A percentile compares a stretch with the other conserved stretches of the same genome.
Conservation (phyloP, 192 early-diverging fungal genomes). For the Chytriomyces confervae region DNA sequence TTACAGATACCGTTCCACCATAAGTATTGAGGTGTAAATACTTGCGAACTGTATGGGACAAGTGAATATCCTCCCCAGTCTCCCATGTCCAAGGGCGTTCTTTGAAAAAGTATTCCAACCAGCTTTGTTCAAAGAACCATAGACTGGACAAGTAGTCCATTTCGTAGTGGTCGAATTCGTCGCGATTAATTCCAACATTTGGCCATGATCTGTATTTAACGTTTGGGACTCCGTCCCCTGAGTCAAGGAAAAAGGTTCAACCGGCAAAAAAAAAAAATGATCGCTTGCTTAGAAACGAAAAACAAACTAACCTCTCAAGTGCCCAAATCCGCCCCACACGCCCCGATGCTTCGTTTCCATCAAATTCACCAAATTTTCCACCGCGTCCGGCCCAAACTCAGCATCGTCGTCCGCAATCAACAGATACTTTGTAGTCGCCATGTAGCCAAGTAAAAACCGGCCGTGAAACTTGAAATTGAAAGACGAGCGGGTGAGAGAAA, state of each 20-base stretch:
- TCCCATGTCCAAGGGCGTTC: slow-evolving; percentile 3
- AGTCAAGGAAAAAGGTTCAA: background rate
- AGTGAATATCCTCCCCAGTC: slow-evolving; percentile 3
- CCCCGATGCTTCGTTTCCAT: slow-evolving; percentile 1
- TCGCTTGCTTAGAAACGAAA: background rate
- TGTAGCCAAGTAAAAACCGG: background rate
- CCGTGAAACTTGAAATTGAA: slow-evolving; percentile 3
- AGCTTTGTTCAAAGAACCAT: slow-evolving; percentile 25
- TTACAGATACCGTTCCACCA: background rate
- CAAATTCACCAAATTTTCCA: slow-evolving; percentile 1
- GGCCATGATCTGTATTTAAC: slow-evolving; percentile 12
- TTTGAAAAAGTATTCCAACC: slow-evolving; percentile 15
- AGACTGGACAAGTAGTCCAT: slow-evolving; percentile 18
- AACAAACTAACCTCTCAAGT: background rate
- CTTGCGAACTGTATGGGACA: background rate
- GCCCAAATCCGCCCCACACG: slow-evolving; percentile 21
- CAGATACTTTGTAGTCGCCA: background rate
- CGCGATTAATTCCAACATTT: background rate
- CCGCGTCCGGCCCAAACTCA: slow-evolving; percentile 7
- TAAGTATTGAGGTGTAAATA: slow-evolving; percentile 3
- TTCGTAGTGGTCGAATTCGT: slow-evolving; percentile 21
- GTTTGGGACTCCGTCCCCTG: slow-evolving; percentile 11
- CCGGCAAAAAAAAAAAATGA: background rate
- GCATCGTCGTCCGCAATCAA: background rate
- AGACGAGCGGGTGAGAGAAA: background rate